Evolutionary conservation across 495 filamentous ascomycete genomes (phyloP), one percentile per base, ranked within the genome.

Genomic region (Viridothelium virens): DNA sequence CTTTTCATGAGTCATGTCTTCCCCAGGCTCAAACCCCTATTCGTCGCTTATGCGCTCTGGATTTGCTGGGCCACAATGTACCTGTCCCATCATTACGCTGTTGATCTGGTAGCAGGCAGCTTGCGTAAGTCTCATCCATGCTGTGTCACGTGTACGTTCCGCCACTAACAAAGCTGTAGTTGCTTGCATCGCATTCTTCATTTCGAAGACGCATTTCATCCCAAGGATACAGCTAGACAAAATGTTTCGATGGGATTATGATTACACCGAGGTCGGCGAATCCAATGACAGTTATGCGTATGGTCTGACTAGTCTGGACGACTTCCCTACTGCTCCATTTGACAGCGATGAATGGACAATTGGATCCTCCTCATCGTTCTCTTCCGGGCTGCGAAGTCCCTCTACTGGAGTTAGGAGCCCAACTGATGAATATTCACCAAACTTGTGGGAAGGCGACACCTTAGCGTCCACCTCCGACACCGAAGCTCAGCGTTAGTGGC

Each of bases 11-110:
- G 86, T 75, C 86, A 93, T 72, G 84, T 90, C 72, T 97, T 97
- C 80, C 92, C 92, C 2, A 83, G 83, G 38, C 78, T 92, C 65
- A 84, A 86, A 69, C 85, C 86, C 44, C 73, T 92, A 36, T 94
- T 93, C 78, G 81, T 91, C 59, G 81, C 81, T 61, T 96, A 97
- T 76, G 87, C 86, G 10, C 80, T 87, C 64, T 97, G 92, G 92
- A 87, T 97, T 72, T 96, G 90, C 89, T 97, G 92, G 92, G 88
- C 92, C n/a, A 97, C 92, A 62, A 94, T 97, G 89, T 96, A 97
- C 72, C 84, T 97, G 63, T 92, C 90, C 53, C 92, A 97, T 76
- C 92, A 97, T 77, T 97, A 97, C 72, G 92, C 92, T 59, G 89
- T 97, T 56, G 92, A 97, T 77, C 79, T 97, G 56, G 88, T 96